phyloP scores from a whole-genome alignment of 495 filamentous ascomycete genomes.

The Xylaria acuta region DNA sequence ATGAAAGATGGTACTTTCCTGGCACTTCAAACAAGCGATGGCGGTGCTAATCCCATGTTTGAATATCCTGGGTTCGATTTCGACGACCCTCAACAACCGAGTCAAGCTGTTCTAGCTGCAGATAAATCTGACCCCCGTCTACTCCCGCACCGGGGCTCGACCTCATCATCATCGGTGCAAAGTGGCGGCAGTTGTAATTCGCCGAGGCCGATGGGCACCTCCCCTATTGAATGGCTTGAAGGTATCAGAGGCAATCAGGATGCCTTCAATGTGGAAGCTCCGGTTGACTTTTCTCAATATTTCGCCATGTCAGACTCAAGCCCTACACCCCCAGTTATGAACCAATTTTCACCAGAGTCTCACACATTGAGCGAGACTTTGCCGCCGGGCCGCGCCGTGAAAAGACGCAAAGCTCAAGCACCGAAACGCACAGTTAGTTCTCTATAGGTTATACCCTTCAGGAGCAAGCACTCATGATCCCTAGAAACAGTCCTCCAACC shows the following conservation, averaged over 20 bases:
- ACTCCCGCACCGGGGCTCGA: conserved; percentile 37
- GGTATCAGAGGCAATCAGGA: conserved; percentile 18
- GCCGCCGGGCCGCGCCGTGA: conserved; percentile 31
- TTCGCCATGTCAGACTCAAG: conserved; percentile 77
- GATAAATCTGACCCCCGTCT: conserved; percentile 15
- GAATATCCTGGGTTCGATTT: not conserved
- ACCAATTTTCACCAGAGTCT: conserved; percentile 36
- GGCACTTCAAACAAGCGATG: not conserved
- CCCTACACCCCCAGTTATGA: conserved; percentile 55
- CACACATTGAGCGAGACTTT: conserved; percentile 8
- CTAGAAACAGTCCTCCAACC: conserved; percentile 49
- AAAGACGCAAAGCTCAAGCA: conserved; percentile 40
- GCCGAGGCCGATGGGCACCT: conserved; percentile 27
- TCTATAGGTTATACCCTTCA: not conserved
- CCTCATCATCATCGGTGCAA: conserved; percentile 36
- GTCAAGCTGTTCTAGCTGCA: not conserved
- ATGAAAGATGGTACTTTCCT: conserved; percentile 12
- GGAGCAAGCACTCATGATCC: conserved; percentile 26
- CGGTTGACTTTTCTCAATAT: conserved; percentile 61
- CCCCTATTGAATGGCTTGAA: conserved; percentile 22
- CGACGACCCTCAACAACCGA: not conserved
- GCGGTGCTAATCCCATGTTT: not conserved
- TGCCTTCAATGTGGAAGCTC: conserved; percentile 31
- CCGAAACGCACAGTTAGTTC: conserved; percentile 43
- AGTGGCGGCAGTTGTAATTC: conserved; percentile 32